Evolutionary conservation across 2,329 filamentous ascomycete genomes (phyloP).

Genomic region (Arthrobotrys iridis): DNA sequence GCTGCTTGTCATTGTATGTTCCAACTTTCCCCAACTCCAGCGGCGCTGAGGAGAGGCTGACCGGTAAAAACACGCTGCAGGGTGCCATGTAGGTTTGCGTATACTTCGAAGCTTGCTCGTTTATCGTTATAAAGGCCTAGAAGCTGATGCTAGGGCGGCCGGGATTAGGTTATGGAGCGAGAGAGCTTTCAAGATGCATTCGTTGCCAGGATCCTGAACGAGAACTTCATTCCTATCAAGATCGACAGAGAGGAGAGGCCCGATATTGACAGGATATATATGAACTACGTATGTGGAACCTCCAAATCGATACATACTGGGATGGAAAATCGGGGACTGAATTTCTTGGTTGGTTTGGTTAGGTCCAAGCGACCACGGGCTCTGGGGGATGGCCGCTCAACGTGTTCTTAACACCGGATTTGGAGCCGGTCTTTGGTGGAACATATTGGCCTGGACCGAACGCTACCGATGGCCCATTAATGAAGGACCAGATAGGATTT

Average conservation of each 20-base stretch:
- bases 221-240: conserved; percentile 87
- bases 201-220: conserved; percentile 83
- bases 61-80: too few species aligned
- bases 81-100: conserved; percentile 62
- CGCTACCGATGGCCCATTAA: conserved; percentile 63
- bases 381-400: conserved; percentile 86
- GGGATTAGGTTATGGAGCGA: conserved; percentile 79
- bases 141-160: not conserved
- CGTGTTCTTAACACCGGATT: conserved; percentile 91
- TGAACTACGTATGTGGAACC: conserved; percentile 76
- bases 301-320: not conserved
- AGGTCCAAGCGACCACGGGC: conserved; percentile 84
- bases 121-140: not conserved
- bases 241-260: conserved; percentile 89
- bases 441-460: conserved; percentile 93
- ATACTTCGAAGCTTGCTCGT: not conserved
- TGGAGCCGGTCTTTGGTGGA: conserved; percentile 93
- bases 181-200: conserved; percentile 88
- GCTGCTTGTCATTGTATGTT: conserved; percentile 89
- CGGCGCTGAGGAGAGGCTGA: not conserved
- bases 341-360: not conserved
- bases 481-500: conserved; percentile 76
- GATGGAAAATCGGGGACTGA: not conserved
- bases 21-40: not conserved
- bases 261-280: conserved; percentile 94